A percentile compares a stretch with the other conserved stretches of the same genome.
phyloP scores from a whole-genome alignment of 306 rosid species.

The Vigna nakashimae region DNA sequence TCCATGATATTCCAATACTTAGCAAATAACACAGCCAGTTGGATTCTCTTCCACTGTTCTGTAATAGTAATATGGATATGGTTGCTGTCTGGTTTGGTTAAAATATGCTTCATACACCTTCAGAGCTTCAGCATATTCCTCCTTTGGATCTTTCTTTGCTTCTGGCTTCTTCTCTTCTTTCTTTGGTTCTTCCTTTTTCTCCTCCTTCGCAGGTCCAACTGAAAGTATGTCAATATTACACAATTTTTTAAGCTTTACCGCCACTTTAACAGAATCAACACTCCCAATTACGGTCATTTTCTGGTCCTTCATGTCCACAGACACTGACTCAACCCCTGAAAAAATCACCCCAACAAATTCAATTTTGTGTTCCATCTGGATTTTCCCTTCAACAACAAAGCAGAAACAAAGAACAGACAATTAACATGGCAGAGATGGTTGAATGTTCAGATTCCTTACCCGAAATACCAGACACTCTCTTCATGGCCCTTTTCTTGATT shows the following conservation, averaged over 20 bases:
- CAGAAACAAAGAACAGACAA: not conserved
- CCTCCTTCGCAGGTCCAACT: constrained; percentile 80
- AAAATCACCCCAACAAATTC: constrained; percentile 4
- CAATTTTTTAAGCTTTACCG: constrained; percentile 65
- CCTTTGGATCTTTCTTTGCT: constrained; percentile 50
- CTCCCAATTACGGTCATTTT: constrained; percentile 75
- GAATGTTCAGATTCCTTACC: constrained; percentile 47
- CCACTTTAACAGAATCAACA: constrained; percentile 63
- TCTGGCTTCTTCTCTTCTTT: constrained; percentile 46
- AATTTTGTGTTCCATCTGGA: not conserved
- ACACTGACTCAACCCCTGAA: constrained; percentile 78
- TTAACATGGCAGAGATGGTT: not conserved
- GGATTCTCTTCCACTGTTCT: constrained; percentile 67
- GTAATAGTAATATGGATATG: constrained; percentile 29
- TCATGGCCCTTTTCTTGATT: constrained; percentile 68
- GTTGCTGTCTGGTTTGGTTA: constrained; percentile 33
- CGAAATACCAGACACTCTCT: constrained; percentile 64
- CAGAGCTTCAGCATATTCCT: constrained; percentile 30
- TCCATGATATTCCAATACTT: not conserved
- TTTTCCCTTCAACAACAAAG: not conserved
- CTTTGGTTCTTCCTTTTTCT: constrained; percentile 60
- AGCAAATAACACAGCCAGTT: constrained; percentile 74
- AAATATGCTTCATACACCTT: constrained; percentile 21
- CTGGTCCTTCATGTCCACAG: constrained; percentile 70
- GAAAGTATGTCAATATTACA: constrained; percentile 61